Percentiles rank a stretch among this genome's conserved stretches.
phyloP scores from a whole-genome alignment of 2,329 filamentous ascomycete genomes.

The Fonsecaea multimorphosa region DNA sequence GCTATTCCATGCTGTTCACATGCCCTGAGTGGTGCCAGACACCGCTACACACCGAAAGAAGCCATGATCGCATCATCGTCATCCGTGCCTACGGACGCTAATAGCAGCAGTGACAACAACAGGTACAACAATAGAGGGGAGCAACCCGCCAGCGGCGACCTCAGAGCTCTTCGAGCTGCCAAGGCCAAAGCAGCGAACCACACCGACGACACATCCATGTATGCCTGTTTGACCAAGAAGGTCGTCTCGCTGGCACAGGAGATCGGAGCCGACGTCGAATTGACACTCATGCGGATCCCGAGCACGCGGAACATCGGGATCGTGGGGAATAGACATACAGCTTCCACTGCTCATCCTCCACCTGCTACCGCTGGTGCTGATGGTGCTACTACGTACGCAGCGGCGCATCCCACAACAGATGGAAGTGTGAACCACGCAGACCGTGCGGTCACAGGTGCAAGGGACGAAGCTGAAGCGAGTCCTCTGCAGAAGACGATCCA shows the following conservation, averaged over 20 bases:
- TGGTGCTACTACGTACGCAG: not conserved
- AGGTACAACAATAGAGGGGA: conserved; percentile 37
- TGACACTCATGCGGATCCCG: conserved; percentile 86
- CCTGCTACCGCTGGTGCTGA: not conserved
- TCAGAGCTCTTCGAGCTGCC: conserved; percentile 47
- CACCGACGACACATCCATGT: conserved; percentile 67
- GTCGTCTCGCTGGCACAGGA: conserved; percentile 71
- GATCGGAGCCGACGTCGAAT: conserved; percentile 78
- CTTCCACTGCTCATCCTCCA: not conserved
- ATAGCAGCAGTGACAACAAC: conserved; percentile 35
- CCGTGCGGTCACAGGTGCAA: not conserved
- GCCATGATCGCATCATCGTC: conserved; percentile 17
- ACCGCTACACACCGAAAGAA: conserved; percentile 58
- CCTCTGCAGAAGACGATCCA: conserved; percentile 64
- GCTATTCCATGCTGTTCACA: conserved; percentile 97
- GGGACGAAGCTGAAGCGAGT: not conserved
- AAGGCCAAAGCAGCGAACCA: conserved; percentile 46
- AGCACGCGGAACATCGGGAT: conserved; percentile 87
- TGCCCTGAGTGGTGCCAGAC: conserved; percentile 74
- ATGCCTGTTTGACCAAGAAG: conserved; percentile 83
- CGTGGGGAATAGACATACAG: conserved; percentile 64
- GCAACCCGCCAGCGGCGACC: conserved; percentile 49
- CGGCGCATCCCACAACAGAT: not conserved
- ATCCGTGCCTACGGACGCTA: conserved; percentile 16
- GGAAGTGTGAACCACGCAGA: not conserved